Percentiles rank a stretch among this genome's conserved stretches.
Conservation (phyloP, 768 basidiomycete genomes). For the Serendipita vermifera region DNA sequence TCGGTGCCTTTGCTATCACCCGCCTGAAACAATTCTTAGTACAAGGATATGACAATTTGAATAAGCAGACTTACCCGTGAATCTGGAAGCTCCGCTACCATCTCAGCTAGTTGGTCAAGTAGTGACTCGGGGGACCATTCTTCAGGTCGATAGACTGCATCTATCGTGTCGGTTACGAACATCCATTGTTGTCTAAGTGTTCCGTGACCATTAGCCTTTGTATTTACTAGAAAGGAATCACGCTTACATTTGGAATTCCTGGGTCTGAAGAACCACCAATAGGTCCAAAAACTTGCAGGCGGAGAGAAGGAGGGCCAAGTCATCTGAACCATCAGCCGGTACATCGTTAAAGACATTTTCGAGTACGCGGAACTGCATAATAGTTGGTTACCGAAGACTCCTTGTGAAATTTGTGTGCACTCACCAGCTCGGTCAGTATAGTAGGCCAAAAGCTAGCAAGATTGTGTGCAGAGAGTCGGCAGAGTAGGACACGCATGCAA, state of each 20-base stretch:
- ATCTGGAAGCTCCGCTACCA: constrained; percentile 56
- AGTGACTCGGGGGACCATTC: constrained; percentile 74
- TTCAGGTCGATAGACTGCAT: constrained; percentile 81
- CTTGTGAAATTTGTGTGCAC: too few relatives aligned
- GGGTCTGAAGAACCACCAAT: constrained; percentile 82
- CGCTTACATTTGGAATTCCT: constrained; percentile 89
- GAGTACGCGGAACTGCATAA: constrained; percentile 68
- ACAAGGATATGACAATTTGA: not conserved
- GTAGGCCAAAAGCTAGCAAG: constrained; percentile 95
- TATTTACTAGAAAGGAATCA: not conserved
- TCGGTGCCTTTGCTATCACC: constrained; percentile 10
- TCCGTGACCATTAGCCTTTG: constrained; percentile 12
- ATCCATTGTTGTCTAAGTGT: constrained; percentile 80
- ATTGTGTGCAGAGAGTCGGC: constrained; percentile 81
- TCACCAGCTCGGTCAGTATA: constrained; percentile 78
- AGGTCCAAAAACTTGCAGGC: constrained; percentile 92
- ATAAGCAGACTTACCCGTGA: constrained; percentile 17
- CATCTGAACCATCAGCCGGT: constrained; percentile 74
- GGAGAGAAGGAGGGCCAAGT: constrained; percentile 67
- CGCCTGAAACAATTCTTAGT: constrained; percentile 4
- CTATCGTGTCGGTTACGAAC: constrained; percentile 94
- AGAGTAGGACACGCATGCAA: constrained; percentile 81
- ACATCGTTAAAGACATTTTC: constrained; percentile 60
- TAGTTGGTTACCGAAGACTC: not conserved
- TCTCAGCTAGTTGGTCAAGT: constrained; percentile 81